Conservation (phyloP, 2,329 filamentous ascomycete species). For the Stenocarpella maydis region DNA sequence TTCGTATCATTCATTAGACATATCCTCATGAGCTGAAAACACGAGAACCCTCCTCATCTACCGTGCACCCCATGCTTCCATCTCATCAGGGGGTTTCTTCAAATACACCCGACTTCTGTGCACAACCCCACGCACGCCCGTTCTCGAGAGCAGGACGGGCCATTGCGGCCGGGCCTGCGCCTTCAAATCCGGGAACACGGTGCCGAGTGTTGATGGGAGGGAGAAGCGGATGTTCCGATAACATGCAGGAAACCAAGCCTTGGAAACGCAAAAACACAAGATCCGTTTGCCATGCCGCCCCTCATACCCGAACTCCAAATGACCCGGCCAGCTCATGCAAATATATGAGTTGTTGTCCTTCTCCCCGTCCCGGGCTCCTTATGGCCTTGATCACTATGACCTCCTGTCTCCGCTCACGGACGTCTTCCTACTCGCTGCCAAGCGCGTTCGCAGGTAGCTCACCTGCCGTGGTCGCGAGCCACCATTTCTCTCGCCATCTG, state of each 20-base stretch:
- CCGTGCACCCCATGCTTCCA: background rate
- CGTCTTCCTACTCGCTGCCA: background rate
- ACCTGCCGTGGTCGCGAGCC: background rate
- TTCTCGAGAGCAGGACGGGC: background rate
- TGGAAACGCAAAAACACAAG: conserved; percentile 14
- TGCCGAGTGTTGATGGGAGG: background rate
- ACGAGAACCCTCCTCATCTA: conserved; percentile 20
- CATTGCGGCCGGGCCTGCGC: conserved; percentile 7
- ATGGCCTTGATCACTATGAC: background rate
- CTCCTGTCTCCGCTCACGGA: background rate
- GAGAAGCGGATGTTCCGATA: background rate
- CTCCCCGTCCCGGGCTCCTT: conserved; percentile 23
- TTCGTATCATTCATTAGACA: conserved; percentile 32
- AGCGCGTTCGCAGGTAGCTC: background rate
- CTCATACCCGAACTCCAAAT: conserved; percentile 6
- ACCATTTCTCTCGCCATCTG: background rate
- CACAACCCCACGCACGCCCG: background rate
- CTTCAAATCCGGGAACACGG: background rate
- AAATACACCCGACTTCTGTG: conserved; percentile 25
- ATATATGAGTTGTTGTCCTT: conserved; percentile 17
- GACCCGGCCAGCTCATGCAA: conserved; percentile 8
- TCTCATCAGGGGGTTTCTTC: conserved; percentile 10
- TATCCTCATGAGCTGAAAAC: conserved; percentile 30
- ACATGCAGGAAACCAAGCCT: conserved; percentile 4
- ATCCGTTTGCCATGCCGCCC: conserved; percentile 9